phyloP scores from a whole-genome alignment of 2,329 filamentous ascomycete genomes.

The Ophiognomonia clavigignenti-juglandacearum region DNA sequence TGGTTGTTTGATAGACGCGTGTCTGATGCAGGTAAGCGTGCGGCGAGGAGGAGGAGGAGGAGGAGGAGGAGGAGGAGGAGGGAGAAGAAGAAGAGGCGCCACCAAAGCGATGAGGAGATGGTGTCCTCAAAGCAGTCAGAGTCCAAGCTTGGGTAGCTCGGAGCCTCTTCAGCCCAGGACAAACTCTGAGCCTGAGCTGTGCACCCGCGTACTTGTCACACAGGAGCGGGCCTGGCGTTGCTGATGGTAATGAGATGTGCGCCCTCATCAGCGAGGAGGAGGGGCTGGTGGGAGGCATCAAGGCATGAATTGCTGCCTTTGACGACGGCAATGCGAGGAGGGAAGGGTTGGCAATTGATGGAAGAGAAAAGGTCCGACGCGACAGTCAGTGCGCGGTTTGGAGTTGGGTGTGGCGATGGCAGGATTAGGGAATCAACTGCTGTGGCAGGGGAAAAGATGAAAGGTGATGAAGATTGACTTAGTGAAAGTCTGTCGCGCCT shows the following conservation, averaged over 20 bases:
- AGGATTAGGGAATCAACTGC: too few species aligned
- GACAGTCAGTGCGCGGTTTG: too few species aligned
- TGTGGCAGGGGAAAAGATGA: too few species aligned
- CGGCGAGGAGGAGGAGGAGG: too few species aligned
- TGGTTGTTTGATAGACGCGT: conserved; percentile 26
- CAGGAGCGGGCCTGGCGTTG: not conserved
- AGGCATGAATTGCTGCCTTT: conserved; percentile 15
- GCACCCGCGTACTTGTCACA: conserved; percentile 11
- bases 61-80: too few species aligned
- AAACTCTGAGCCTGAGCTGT: conserved; percentile 8
- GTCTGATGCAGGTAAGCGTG: conserved; percentile 6
- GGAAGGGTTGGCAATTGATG: not conserved
- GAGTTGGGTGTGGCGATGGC: too few species aligned
- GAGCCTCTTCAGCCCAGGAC: not conserved
- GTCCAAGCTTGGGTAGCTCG: not conserved
- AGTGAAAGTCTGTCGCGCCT: too few species aligned
- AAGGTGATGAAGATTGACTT: conserved; percentile 6
- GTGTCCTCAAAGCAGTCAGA: not conserved
- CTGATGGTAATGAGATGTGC: not conserved
- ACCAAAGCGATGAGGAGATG: not conserved
- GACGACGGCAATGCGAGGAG: conserved; percentile 2
- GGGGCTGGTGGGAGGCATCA: conserved; percentile 17
- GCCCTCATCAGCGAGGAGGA: conserved; percentile 10
- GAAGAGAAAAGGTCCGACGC: too few species aligned
- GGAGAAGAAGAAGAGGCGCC: too few species aligned